phyloP scores from a whole-genome alignment of 208 protist species.

The Acanthamoeba comandoni region DNA sequence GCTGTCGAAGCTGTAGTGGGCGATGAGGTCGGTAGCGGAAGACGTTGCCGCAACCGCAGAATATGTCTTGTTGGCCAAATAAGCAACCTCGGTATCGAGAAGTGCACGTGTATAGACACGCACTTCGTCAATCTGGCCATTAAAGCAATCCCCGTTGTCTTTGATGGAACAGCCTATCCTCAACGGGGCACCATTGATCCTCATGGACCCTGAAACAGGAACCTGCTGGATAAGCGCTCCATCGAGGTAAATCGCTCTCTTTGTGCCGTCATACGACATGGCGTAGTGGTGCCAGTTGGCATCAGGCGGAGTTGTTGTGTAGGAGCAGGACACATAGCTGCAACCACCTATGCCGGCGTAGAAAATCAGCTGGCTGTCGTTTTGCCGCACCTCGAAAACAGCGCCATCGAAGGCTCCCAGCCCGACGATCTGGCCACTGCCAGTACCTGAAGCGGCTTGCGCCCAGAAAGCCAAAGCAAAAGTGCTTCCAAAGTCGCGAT shows the following conservation, averaged over 20 bases:
- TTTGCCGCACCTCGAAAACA: slow-evolving; percentile 30
- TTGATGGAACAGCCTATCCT: slow-evolving; percentile 53
- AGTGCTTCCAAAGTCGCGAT: no score
- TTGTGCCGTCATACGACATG: slow-evolving; percentile 18
- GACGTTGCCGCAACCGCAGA: neutral
- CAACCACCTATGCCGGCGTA: slow-evolving; percentile 47
- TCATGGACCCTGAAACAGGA: neutral
- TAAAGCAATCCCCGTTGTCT: slow-evolving; percentile 26
- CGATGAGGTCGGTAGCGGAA: slow-evolving; percentile 32
- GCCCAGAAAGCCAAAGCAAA: no score
- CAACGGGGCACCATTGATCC: slow-evolving; percentile 30
- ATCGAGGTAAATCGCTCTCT: slow-evolving; percentile 41
- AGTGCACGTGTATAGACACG: slow-evolving; percentile 54
- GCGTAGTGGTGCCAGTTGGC: slow-evolving; percentile 51
- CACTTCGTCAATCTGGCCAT: slow-evolving; percentile 46
- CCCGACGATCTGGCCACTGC: slow-evolving; percentile 53
- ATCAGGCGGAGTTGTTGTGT: neutral
- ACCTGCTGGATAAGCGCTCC: neutral
- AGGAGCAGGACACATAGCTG: slow-evolving; percentile 20
- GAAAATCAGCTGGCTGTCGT: neutral
- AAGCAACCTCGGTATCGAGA: slow-evolving; percentile 8
- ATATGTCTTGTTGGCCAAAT: neutral
- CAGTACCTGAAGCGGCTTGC: no score
- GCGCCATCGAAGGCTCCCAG: slow-evolving; percentile 9
- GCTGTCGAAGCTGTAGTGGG: slow-evolving; percentile 70